Evolutionary conservation across 441 rosid genomes (phyloP), one percentile per base, ranked within the genome.

Genomic region (Erysimum pusillum): DNA sequence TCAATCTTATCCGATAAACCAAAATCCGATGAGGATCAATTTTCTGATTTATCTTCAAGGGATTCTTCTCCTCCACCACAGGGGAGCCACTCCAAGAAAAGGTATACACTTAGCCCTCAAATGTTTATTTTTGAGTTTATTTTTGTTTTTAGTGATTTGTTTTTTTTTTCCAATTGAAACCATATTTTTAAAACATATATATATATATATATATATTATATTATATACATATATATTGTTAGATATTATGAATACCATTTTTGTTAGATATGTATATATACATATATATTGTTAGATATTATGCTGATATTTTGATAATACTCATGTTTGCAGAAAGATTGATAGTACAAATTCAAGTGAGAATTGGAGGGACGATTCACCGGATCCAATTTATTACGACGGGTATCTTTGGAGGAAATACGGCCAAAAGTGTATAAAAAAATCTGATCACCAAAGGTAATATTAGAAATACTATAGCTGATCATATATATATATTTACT

Each of bases 381-480:
- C 80, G 6, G 18, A 39, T 77, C 80, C 80, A 9, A 51, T 58
- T 39, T 41, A 71, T 41, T 58, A 64, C 18, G 80, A 77, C 18
- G 76, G 76, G 12, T 77, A 57, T 77, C 41, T 31, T 31, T 77
- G 80, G 80, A 65, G 80, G 17, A 77, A 77, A 65, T 77, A 77
- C 46, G 80, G 80, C 17, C 68, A 77, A 49, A 77, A 77, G 25
- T 14, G 31, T 31, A 77, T 77, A 0, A 77, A 65, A 49, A 65
- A 71, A 2, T 9, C 57, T 38, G 3, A 39, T 7, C 54, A 77
- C 34, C 68, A 77, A 71, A 65, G 76, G 80, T 77, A 63, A 13
- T 13, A 46, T 17, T 6, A 41, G 9, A 57, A 64, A 22, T 4
- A 46, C 4, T 53, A 9, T 35, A 59, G 28, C 9, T 14, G 6